Percentiles rank a stretch among this genome's conserved stretches.
phyloP scores from a whole-genome alignment of 805 yeast species.

The Torulaspora gathmanii region DNA sequence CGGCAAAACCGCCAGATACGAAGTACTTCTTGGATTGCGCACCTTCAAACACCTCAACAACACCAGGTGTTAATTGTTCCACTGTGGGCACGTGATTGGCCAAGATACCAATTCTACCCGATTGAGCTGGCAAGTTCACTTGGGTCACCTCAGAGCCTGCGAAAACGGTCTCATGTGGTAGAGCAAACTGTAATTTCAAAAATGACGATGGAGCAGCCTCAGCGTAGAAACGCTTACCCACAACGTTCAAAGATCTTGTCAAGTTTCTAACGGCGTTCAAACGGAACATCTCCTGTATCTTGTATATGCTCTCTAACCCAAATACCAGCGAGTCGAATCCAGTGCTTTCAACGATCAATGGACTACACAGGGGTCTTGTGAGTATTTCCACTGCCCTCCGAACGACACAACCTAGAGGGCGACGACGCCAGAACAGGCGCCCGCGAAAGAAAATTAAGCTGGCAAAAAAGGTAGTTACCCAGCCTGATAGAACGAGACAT shows the following conservation, averaged over 20 bases:
- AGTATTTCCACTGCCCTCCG: neutral
- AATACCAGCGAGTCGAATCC: too few relatives aligned
- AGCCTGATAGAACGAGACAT: neutral
- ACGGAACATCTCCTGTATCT: slow-evolving; percentile 25
- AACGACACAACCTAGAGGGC: neutral
- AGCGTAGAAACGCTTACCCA: slow-evolving; percentile 81
- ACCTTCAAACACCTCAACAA: slow-evolving; percentile 83
- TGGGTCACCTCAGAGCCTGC: slow-evolving; percentile 49
- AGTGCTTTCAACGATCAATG: too few relatives aligned
- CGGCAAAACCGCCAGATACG: slow-evolving; percentile 93
- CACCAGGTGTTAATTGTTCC: slow-evolving; percentile 94
- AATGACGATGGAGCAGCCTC: slow-evolving; percentile 68
- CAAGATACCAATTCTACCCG: slow-evolving; percentile 94
- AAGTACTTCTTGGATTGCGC: slow-evolving; percentile 74
- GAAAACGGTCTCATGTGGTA: slow-evolving; percentile 75
- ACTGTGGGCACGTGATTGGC: slow-evolving; percentile 97
- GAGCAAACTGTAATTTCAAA: slow-evolving; percentile 81
- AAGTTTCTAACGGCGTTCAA: slow-evolving; percentile 19
- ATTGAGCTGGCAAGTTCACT: slow-evolving; percentile 92
- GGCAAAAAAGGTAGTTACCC: neutral
- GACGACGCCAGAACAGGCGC: neutral
- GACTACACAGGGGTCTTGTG: too few relatives aligned
- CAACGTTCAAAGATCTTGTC: slow-evolving; percentile 42
- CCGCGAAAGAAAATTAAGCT: too few relatives aligned
- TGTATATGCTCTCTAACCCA: neutral